Evolutionary conservation across 164 flowering plant genomes (phyloP).

Genomic region (Aristolochia fimbriata): DNA sequence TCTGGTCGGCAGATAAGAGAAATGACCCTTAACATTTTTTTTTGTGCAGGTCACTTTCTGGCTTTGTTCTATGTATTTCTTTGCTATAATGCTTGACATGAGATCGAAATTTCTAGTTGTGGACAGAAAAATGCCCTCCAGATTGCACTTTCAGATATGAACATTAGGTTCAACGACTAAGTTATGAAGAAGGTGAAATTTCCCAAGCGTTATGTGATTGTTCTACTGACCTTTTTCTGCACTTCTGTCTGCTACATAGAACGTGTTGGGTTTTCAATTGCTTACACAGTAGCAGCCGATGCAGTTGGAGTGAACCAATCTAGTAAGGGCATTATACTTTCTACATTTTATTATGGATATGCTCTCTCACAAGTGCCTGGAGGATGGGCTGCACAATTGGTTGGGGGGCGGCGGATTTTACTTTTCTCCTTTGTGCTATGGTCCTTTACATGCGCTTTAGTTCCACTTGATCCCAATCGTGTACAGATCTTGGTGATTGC

Average conservation of each 20-base stretch:
- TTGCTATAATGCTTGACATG: too few relatives aligned
- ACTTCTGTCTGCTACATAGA: slow-evolving; percentile 81
- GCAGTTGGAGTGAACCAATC: slow-evolving; percentile 67
- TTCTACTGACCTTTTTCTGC: slow-evolving; percentile 66
- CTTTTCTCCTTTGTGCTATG: slow-evolving; percentile 74
- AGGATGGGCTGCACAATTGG: slow-evolving; percentile 83
- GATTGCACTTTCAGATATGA: neutral
- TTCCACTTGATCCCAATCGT: slow-evolving; percentile 63
- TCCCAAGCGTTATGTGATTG: slow-evolving; percentile 70
- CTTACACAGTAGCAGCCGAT: slow-evolving; percentile 81
- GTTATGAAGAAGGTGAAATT: slow-evolving; percentile 14
- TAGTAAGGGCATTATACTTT: slow-evolving; percentile 74
- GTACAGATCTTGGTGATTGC: slow-evolving; percentile 48
- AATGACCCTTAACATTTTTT: too few relatives aligned
- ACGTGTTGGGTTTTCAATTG: slow-evolving; percentile 93
- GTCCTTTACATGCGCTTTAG: slow-evolving; percentile 68
- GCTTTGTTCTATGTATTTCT: too few relatives aligned
- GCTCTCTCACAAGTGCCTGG: slow-evolving; percentile 91
- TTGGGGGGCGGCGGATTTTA: slow-evolving; percentile 80
- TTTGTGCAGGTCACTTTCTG: too few relatives aligned
- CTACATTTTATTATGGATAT: slow-evolving; percentile 82
- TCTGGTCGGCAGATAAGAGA: too few relatives aligned
- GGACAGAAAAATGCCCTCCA: too few relatives aligned
- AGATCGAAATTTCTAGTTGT: too few relatives aligned
- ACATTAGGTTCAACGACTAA: neutral